These are phyloP conservation scores for Priceomyces medius DNA, from an alignment of 805 yeast species.

Conservation along the genomic window DNA sequence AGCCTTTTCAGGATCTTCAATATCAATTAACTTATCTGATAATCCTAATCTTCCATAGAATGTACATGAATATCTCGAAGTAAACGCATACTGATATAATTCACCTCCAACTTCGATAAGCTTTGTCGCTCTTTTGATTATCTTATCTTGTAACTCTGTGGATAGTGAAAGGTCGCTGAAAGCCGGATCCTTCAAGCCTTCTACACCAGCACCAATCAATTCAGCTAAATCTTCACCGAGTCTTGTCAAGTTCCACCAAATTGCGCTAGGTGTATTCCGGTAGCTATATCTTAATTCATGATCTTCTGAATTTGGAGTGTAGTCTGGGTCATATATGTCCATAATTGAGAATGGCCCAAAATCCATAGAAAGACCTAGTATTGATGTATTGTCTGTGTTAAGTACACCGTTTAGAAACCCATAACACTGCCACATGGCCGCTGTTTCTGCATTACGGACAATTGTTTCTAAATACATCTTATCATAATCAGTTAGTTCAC, in stretches of 20 bases:
- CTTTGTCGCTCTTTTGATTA: constrained; percentile 61
- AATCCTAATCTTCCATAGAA: constrained; percentile 74
- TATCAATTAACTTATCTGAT: constrained; percentile 32
- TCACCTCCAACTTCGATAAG: constrained; percentile 64
- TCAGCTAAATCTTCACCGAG: constrained; percentile 83
- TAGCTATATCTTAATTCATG: constrained; percentile 67
- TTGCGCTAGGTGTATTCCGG: constrained; percentile 77
- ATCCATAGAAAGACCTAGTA: constrained; percentile 85
- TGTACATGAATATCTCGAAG: constrained; percentile 52
- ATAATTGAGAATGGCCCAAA: constrained; percentile 93
- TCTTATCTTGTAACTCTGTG: constrained; percentile 48
- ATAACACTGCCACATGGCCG: constrained; percentile 86
- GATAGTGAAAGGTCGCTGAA: constrained; percentile 44
- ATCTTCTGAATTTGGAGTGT: constrained; percentile 91
- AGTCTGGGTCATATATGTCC: constrained; percentile 79
- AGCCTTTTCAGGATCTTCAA: constrained; percentile 34
- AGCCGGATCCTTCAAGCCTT: constrained; percentile 43
- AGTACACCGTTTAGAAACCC: constrained; percentile 94
- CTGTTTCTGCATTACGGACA: constrained; percentile 68
- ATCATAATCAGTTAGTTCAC: constrained; percentile 59
- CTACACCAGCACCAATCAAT: constrained; percentile 69
- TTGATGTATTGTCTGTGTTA: constrained; percentile 90
- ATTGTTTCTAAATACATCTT: constrained; percentile 69
- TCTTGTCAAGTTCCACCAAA: constrained; percentile 91
- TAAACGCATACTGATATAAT: constrained; percentile 62